Percentiles rank a stretch among this genome's conserved stretches.
Evolutionary conservation across 1,284 basidiomycete species (phyloP).

Genomic region (Bondarzewia mesenterica): DNA sequence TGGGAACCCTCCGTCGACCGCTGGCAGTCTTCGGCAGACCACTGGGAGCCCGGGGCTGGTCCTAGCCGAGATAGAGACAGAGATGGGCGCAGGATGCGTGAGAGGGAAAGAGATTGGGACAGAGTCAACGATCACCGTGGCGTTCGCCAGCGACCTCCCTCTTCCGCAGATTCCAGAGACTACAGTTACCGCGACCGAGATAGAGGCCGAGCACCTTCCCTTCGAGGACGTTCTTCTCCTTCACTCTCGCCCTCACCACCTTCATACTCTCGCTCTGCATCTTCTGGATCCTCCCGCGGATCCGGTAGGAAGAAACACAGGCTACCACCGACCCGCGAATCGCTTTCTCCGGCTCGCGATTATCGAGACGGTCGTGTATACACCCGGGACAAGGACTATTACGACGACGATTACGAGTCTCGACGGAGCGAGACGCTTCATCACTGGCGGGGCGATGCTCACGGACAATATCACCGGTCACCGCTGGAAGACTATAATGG

Average conservation of each 20-base stretch:
- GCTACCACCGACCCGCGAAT: conserved; percentile 25
- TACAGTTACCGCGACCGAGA: neutral
- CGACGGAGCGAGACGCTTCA: conserved; percentile 3
- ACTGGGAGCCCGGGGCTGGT: conserved; percentile 17
- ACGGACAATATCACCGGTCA: conserved; percentile 10
- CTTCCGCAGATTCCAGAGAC: neutral
- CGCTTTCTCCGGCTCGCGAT: conserved; percentile 25
- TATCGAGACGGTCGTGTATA: conserved; percentile 5
- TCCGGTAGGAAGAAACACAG: conserved; percentile 31
- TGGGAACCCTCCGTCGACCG: neutral
- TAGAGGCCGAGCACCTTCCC: conserved; percentile 6
- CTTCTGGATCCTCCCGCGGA: conserved; percentile 24
- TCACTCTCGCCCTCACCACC: conserved; percentile 8
- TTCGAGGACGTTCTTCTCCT: conserved; percentile 2
- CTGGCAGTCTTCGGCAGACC: conserved; percentile 13
- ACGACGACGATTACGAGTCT: neutral
- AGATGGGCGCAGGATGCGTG: conserved; percentile 10
- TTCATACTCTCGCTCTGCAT: conserved; percentile 17
- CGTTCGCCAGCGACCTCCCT: neutral
- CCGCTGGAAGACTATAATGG: conserved; percentile 21
- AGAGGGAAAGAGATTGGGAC: conserved; percentile 5
- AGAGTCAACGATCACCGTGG: neutral
- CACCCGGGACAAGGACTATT: conserved; percentile 7
- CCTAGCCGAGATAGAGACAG: conserved; percentile 18
- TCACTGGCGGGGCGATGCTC: conserved; percentile 7